Percentiles rank a stretch among this genome's conserved stretches.
Conservation (phyloP, 257 asterid species). For the Solanum bulbocastanum region DNA sequence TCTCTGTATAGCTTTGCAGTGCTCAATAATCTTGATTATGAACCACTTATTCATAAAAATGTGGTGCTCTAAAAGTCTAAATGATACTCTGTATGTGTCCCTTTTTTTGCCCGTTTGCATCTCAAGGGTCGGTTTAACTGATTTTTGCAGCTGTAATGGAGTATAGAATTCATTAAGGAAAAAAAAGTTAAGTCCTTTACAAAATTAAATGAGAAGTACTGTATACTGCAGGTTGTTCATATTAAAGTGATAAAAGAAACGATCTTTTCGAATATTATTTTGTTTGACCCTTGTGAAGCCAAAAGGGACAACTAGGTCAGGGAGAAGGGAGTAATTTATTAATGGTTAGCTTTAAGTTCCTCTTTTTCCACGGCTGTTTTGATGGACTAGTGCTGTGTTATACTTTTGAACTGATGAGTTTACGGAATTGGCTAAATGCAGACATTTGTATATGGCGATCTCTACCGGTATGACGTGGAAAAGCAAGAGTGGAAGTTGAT, state of each 20-base stretch:
- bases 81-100: not conserved
- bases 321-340: not conserved
- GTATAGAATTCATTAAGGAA: not conserved
- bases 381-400: not conserved
- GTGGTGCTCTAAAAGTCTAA: not conserved
- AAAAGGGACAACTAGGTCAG: not conserved
- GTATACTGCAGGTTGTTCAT: not conserved
- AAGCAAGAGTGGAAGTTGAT: slow-evolving; percentile 90
- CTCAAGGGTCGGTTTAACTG: not conserved
- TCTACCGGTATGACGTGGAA: slow-evolving; percentile 80
- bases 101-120: not conserved
- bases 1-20: not conserved
- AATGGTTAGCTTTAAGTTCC: not conserved
- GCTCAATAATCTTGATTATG: not conserved
- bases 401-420: slow-evolving; percentile 2
- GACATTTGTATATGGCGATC: slow-evolving; percentile 96
- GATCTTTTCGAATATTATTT: not conserved
- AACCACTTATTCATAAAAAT: not conserved
- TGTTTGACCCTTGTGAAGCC: not conserved
- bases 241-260: not conserved
- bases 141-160: not conserved
- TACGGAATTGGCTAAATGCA: slow-evolving; percentile 22
- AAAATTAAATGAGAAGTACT: not conserved
- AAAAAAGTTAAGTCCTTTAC: not conserved
- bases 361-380: not conserved